Base-by-base conservation (phyloP, 2,329 filamentous ascomycete species). In the Alternaria angustiovoidea region DNA sequence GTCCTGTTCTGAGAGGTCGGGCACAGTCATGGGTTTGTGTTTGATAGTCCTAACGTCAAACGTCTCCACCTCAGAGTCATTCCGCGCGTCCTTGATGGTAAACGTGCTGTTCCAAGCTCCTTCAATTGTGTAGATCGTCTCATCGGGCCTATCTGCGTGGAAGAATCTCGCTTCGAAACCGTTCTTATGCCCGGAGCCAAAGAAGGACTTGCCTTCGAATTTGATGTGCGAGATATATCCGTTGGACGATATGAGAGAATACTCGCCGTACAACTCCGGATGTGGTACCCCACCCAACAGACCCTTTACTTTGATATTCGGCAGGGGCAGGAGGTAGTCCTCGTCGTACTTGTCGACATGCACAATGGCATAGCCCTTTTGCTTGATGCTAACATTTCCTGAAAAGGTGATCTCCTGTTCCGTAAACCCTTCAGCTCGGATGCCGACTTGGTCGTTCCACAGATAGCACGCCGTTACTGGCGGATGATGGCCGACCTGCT, bases 401-500 rank as follows among this genome's bases (percentile, higher is more conserved):
- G 70, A 78, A 54, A 83, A 82, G 0, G 81, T 82, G 38, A 83
- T 82, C 48, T 82, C 80, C 64, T 83, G 81, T 48, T 80, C 74
- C 8, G 81, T 81, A 62, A 81, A 83, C 0, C 81, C 81, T 62
- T 83, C 78, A 9, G 81, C 81, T 39, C 78, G 67, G 12, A 82
- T 74, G 0, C 81, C 79, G 46, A 78, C 67, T 59, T 79, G 78
- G 12, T 81, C 78, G 48, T 82, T 82, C 78, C 80, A 81, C 12
- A 83, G 70, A 62, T 82, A 81, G 62, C 81, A 83, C 4, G 81
- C 81, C 9, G 81, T 83, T 7, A 83, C 74, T 1, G 81, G 81
- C 5, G 81, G 81, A 62, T 83, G 81, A 61, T 83, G 81, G 62
- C 75, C 79, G 34, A 82, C 81, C 70, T 83, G 81, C 66, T 83